Base-by-base conservation (phyloP, 106 monocot species). In the Acorus calamus region DNA sequence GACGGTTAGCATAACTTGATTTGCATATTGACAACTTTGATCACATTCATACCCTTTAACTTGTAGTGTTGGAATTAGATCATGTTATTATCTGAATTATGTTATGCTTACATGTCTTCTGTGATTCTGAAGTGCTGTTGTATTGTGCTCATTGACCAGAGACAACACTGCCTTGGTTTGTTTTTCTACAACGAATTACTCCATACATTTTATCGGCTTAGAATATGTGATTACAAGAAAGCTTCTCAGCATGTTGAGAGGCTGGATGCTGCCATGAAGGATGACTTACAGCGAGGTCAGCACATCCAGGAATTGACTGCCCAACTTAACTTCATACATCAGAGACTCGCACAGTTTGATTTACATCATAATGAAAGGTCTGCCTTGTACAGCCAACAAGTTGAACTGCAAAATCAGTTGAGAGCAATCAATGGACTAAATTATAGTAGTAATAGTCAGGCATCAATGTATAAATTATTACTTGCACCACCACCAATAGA, bases 191-290 rank as follows among this genome's bases (percentile, higher is more conserved):
- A 78, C 28, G 85, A 98, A 68, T 64, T 98, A 67, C 79, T 98
- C 46, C 88, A 85, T 11, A 78, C 92, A 13, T 98, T 92, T 65
- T 98, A 86, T 65, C 76, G 88, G 1, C 63, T 98, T 50, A 72
- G 92, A 64, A 73, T 77, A 46, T 98, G 98, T 51, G 98, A 98
- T 70, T 88, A 98, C 61, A 98, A 92, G 78, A 47, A 61, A 44
- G 98, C 92, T 51, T 69, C 84, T 11, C 83, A 85, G 52, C 98
- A 79, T 47, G 83, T 81, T 12, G 84, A 88, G 45, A 83, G 64
- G 77, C 70, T 98, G 57, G 98, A 98, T 71, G 65, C 79, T n/a
- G 98, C 88, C 53, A 83, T 92, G 98, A 98, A 92, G 70, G 72
- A 49, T 28, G 92, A 98, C 44, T 59, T 72, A 13, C 83, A 83